Conservation (phyloP, 768 basidiomycete genomes). For the Fomitopsis pulvina region DNA sequence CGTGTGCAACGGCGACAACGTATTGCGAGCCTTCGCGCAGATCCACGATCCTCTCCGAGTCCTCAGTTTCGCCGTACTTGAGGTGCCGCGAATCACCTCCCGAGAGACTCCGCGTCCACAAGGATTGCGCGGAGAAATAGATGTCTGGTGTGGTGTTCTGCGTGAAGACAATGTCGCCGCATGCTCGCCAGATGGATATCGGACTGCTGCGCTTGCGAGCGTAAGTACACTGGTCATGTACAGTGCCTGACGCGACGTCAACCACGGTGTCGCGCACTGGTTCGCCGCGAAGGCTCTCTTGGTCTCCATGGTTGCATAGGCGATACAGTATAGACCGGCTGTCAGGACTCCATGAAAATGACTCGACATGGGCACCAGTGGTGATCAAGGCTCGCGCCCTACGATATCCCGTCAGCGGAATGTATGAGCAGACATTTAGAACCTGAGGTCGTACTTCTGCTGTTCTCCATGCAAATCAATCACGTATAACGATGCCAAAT, state of each 20-base stretch:
- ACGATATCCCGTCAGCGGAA: not conserved
- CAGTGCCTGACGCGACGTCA: not conserved
- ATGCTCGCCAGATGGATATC: not conserved
- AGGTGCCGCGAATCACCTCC: not conserved
- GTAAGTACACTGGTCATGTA: not conserved
- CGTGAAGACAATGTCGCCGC: not conserved
- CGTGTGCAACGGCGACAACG: not conserved
- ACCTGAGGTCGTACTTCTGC: not conserved
- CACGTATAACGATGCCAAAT: not conserved
- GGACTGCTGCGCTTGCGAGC: not conserved
- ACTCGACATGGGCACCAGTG: not conserved
- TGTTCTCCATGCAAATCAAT: not conserved
- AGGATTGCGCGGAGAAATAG: not conserved
- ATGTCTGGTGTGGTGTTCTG: not conserved
- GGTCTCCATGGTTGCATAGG: not conserved
- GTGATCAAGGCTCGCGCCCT: not conserved
- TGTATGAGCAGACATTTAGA: not conserved
- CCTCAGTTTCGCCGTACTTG: not conserved
- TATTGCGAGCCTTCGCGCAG: not conserved
- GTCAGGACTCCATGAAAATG: conserved; percentile 1
- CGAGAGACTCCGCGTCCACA: not conserved
- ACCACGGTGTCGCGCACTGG: not conserved
- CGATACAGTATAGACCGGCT: not conserved
- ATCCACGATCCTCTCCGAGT: not conserved
- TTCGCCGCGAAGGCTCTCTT: not conserved